Conservation (phyloP, 2,329 filamentous ascomycete species). For the Beauveria scarabaeidicola region DNA sequence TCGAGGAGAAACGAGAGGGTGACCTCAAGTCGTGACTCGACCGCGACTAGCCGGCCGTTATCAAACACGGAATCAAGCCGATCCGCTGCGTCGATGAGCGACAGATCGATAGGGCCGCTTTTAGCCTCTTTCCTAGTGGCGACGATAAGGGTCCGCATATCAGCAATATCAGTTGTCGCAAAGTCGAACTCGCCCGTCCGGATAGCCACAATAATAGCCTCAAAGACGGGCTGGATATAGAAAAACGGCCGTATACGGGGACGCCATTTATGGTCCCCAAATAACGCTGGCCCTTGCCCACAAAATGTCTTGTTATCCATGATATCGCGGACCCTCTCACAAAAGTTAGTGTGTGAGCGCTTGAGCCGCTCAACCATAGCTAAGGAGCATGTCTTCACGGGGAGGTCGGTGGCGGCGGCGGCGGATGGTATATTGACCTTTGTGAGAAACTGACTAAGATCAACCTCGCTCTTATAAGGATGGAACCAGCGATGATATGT, state of each 20-base stretch:
- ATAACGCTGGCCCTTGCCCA: too few relatives aligned
- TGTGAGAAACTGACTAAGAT: conserved; percentile 4
- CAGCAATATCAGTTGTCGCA: neutral
- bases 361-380: conserved; percentile 1
- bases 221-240: neutral
- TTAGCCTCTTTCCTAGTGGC: neutral
- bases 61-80: too few relatives aligned
- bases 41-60: too few relatives aligned
- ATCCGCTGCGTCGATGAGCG: too few relatives aligned
- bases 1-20: too few relatives aligned
- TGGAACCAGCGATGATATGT: conserved; percentile 1
- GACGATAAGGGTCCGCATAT: neutral
- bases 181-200: neutral
- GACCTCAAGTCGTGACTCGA: too few relatives aligned
- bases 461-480: conserved; percentile 5
- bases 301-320: neutral
- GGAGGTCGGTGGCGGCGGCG: neutral
- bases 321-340: neutral
- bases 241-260: neutral
- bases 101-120: too few relatives aligned
- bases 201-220: neutral
- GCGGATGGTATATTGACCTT: neutral
- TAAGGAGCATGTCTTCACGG: neutral
- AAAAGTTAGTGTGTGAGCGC: neutral
- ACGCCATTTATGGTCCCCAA: neutral